Base-by-base conservation (phyloP, 306 rosid species). In the Lupinus albus region DNA sequence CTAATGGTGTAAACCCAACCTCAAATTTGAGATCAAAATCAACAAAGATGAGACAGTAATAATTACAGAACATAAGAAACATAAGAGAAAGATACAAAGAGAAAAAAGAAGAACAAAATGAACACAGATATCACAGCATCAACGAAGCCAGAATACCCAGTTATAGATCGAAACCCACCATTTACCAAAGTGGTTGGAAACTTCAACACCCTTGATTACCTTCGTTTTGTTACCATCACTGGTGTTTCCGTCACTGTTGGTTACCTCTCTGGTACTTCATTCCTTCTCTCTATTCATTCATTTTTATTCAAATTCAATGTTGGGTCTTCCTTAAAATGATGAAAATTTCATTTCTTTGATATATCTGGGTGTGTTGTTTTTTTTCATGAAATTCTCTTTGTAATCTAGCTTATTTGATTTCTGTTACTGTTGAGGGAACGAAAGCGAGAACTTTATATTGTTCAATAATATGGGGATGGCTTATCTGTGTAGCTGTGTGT, bases 111-210 rank as follows among this genome's bases (percentile, higher is more conserved):
- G 50, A 1, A 9, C 44, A 75, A 79, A 35, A 87, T 87, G 93
- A 87, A 87, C 80, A 87, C 87, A 0, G 89, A 87, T 64, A 87
- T 87, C 57, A 87, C 93, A 20, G 93, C 89, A 4, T 87, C 88
- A 53, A 51, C 80, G 64, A 84, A 80, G 53, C 89, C 93, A 11
- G 89, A 87, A 80, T 78, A 80, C 70, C 84, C 87, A n/a, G 93
- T 84, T n/a, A n/a, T 87, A 50, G 89, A 87, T 87, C 89, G 89
- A 56, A 81, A 87, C 65, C 93, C 93, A 76, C 88, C 93, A 7
- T 87, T 87, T 62, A 87, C 89, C 75, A 84, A 52, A 56, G 93
- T 84, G 16, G 88, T 87, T 64, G 86, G 87, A 4, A 87, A 87
- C 72, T 87, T 87, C 77, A 79, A 57, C 78, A 61, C 81, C 67